These are phyloP conservation scores for Phytophthora agathidicida DNA, from an alignment of 352 stramenopile species.

Conservation along the genomic window DNA sequence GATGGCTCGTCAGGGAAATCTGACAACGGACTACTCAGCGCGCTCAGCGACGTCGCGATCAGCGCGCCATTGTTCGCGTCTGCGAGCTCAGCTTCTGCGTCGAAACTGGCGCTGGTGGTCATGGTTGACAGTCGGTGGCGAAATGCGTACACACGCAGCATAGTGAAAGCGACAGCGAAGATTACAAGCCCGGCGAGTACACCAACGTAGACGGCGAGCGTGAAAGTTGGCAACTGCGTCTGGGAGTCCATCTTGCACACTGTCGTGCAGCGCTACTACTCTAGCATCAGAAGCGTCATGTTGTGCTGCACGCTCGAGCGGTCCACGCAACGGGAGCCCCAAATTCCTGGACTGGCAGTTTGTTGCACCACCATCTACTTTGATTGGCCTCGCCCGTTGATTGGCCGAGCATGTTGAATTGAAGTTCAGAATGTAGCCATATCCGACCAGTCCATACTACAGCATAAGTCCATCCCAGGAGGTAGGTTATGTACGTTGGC, in stretches of 20 bases:
- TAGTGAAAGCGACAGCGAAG: constrained; percentile 16
- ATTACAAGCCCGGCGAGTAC: constrained; percentile 20
- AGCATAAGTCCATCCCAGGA: not conserved
- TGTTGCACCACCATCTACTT: not conserved
- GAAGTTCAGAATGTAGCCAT: constrained; percentile 10
- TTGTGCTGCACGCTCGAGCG: not conserved
- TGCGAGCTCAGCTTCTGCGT: constrained; percentile 7
- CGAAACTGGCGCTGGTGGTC: constrained; percentile 13
- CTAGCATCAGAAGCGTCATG: constrained; percentile 2
- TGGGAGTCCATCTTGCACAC: constrained; percentile 27
- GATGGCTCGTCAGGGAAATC: constrained; percentile 5
- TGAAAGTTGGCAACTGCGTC: constrained; percentile 30
- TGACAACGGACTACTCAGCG: constrained; percentile 20
- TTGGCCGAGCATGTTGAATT: constrained; percentile 27
- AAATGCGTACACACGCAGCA: constrained; percentile 27
- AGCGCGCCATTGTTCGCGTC: constrained; percentile 10
- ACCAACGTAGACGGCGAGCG: constrained; percentile 28
- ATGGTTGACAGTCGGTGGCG: constrained; percentile 24
- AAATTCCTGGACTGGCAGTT: constrained; percentile 1
- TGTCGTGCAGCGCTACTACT: constrained; percentile 7
- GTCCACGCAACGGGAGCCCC: not conserved
- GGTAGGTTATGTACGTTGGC: not conserved
- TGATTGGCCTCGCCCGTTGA: constrained; percentile 1
- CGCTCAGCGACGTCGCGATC: constrained; percentile 32
- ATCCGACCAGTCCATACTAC: not conserved